Conservation (phyloP, 306 rosid species). For the Pterocarpus macrocarpus region DNA sequence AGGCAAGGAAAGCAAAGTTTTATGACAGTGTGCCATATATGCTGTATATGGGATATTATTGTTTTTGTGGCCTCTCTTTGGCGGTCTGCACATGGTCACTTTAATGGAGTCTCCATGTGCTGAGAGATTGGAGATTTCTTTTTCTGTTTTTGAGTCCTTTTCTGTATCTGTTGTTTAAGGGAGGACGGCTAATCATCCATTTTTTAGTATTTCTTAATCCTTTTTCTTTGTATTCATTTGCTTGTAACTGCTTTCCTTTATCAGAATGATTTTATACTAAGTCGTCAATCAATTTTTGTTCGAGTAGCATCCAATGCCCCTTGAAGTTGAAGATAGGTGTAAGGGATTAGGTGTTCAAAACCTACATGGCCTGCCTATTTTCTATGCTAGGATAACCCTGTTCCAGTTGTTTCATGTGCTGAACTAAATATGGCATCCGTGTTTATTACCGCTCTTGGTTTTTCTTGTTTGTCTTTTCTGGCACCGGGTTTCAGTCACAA, state of each 20-base stretch:
- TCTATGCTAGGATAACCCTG: slow-evolving; percentile 21
- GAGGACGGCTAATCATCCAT: too few relatives aligned
- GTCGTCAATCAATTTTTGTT: slow-evolving; percentile 25
- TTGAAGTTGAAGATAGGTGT: slow-evolving; percentile 15
- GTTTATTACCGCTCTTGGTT: slow-evolving; percentile 19
- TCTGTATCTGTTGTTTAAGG: neutral
- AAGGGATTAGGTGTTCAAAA: slow-evolving; percentile 12
- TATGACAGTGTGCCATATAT: neutral
- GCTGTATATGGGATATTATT: neutral
- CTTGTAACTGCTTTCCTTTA: slow-evolving; percentile 13
- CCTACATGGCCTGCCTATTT: slow-evolving; percentile 1
- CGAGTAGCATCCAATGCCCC: slow-evolving; percentile 19
- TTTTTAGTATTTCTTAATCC: too few relatives aligned
- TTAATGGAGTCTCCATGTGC: neutral
- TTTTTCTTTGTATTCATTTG: too few relatives aligned
- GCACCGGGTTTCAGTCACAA: slow-evolving; percentile 34
- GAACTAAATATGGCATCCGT: slow-evolving; percentile 23
- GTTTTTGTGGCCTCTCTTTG: neutral
- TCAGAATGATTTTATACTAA: slow-evolving; percentile 30
- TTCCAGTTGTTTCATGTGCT: slow-evolving; percentile 35
- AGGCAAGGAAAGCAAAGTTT: neutral
- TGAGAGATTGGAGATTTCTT: neutral
- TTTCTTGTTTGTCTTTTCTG: slow-evolving; percentile 15
- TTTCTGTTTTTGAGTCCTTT: neutral
- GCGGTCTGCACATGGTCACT: neutral